phyloP scores from a whole-genome alignment of 805 yeast genomes.

The Starmerella potacharoeniae region DNA sequence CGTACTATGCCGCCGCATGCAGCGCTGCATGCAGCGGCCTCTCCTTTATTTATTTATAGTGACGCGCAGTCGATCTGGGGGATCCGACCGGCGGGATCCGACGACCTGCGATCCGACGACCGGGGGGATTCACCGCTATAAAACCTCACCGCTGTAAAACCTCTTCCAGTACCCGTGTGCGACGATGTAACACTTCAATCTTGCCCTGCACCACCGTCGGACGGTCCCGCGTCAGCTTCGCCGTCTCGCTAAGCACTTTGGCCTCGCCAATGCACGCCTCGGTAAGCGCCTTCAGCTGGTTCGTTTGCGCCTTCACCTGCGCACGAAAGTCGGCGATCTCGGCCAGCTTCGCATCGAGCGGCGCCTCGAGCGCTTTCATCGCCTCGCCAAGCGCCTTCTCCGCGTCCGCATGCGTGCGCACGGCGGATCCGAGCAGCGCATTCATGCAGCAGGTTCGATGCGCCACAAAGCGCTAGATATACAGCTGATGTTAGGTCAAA shows the following conservation, averaged over 20 bases:
- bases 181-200: constrained; percentile 62
- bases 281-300: constrained; percentile 9
- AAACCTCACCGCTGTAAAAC: not conserved
- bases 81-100: no score
- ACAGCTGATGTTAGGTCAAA: not conserved
- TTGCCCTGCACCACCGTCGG: constrained; percentile 21
- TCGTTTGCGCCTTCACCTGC: constrained; percentile 13
- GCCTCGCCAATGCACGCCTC: constrained; percentile 3
- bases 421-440: constrained; percentile 13
- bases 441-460: not conserved
- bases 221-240: not conserved
- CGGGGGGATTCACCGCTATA: not conserved
- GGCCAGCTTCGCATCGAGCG: constrained; percentile 22
- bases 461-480: not conserved
- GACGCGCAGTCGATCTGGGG: not conserved
- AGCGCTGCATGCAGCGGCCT: not conserved
- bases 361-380: constrained; percentile 16
- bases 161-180: constrained; percentile 49
- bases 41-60: constrained; percentile 1
- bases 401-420: constrained; percentile 11
- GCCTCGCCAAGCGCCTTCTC: constrained; percentile 5
- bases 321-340: constrained; percentile 21
- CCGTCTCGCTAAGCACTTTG: not conserved
- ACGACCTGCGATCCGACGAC: no score
- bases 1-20: not conserved